Conservation (phyloP, 306 rosid genomes). For the Vigna nakashimae region DNA sequence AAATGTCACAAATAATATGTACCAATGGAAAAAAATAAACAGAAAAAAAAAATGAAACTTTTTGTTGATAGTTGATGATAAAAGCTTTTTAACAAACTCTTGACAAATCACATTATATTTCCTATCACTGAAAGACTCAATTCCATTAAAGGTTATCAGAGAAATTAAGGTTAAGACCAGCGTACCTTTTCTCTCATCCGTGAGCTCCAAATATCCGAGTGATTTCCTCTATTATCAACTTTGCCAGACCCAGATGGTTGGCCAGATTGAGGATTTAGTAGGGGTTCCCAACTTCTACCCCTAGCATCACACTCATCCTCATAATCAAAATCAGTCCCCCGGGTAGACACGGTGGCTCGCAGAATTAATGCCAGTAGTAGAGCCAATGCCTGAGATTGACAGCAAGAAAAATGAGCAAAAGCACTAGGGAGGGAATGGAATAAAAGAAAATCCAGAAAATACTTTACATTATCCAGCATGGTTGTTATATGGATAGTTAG, state of each 20-base stretch:
- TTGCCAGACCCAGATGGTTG: slow-evolving; percentile 69
- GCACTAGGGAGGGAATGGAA: slow-evolving; percentile 19
- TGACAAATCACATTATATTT: slow-evolving; percentile 7
- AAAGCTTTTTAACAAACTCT: slow-evolving; percentile 24
- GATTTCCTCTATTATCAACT: slow-evolving; percentile 58
- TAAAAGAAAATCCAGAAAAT: slow-evolving; percentile 21
- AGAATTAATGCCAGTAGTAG: slow-evolving; percentile 73
- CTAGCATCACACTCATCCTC: slow-evolving; percentile 63
- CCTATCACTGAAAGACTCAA: slow-evolving; percentile 3
- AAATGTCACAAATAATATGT: background rate
- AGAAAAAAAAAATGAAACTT: background rate
- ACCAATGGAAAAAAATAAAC: background rate
- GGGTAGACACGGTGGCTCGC: slow-evolving; percentile 73
- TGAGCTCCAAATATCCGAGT: slow-evolving; percentile 82
- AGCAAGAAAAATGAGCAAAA: slow-evolving; percentile 43
- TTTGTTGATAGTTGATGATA: background rate
- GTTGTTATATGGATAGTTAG: slow-evolving; percentile 21
- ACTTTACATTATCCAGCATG: slow-evolving; percentile 24
- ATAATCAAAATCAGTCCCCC: slow-evolving; percentile 53
- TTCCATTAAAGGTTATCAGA: slow-evolving; percentile 7
- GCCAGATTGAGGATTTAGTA: slow-evolving; percentile 62
- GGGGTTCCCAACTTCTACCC: slow-evolving; percentile 75
- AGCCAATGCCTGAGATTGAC: slow-evolving; percentile 68
- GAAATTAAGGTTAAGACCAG: slow-evolving; percentile 26
- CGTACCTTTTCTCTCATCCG: slow-evolving; percentile 89